Conservation (phyloP, 352 stramenopile genomes). For the Phytophthora tentaculata region DNA sequence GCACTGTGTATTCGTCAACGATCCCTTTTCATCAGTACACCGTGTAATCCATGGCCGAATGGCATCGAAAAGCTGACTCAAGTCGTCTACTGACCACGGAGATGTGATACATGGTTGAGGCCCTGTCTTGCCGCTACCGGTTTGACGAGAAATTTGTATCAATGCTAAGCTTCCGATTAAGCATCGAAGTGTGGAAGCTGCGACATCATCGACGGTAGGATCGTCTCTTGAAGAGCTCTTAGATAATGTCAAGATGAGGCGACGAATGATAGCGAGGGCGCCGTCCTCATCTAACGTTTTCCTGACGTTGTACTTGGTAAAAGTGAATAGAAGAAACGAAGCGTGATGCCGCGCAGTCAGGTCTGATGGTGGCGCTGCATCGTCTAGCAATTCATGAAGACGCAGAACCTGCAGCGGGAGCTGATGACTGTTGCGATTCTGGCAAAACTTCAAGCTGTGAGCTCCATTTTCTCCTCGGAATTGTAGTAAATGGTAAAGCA, state of each 20-base stretch:
- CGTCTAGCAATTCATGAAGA: slow-evolving; percentile 26
- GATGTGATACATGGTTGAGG: slow-evolving; percentile 2
- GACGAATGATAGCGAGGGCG: slow-evolving; percentile 10
- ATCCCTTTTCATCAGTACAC: not conserved
- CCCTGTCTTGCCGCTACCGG: slow-evolving; percentile 4
- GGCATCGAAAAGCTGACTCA: slow-evolving; percentile 14
- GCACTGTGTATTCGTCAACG: not conserved
- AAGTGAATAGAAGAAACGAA: slow-evolving; percentile 40
- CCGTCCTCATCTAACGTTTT: slow-evolving; percentile 27
- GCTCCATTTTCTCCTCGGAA: slow-evolving; percentile 9
- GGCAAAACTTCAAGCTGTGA: slow-evolving; percentile 36
- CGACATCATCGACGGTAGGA: slow-evolving; percentile 5
- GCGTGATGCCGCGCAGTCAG: slow-evolving; percentile 15
- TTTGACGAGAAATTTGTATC: slow-evolving; percentile 12
- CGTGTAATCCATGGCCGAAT: slow-evolving; percentile 21
- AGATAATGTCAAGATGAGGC: slow-evolving; percentile 18
- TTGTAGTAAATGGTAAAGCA: slow-evolving; percentile 34
- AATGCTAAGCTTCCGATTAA: slow-evolving; percentile 41
- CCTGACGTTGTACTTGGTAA: slow-evolving; percentile 42
- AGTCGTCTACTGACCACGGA: slow-evolving; percentile 22
- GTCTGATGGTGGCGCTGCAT: not conserved
- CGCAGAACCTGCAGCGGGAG: slow-evolving; percentile 35
- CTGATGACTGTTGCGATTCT: slow-evolving; percentile 28
- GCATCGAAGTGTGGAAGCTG: slow-evolving; percentile 23
- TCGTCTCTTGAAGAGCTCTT: not conserved